Conservation (phyloP, 2,329 filamentous ascomycete genomes). For the Gremmenia infestans region DNA sequence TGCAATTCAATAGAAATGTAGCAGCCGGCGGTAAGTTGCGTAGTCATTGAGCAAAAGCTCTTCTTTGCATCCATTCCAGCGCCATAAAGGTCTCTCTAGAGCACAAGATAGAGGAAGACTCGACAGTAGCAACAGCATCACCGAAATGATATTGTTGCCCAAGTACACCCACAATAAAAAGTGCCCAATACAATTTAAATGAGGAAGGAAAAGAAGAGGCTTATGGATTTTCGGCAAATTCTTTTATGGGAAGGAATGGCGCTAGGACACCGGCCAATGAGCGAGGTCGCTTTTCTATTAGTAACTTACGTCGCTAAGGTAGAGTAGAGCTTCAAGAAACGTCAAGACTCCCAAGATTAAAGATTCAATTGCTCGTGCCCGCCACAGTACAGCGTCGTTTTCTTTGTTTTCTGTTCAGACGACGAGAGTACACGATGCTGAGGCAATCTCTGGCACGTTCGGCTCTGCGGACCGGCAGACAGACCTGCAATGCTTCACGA, state of each 20-base stretch:
- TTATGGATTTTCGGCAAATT: no score
- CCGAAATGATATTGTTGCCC: slow-evolving; percentile 38
- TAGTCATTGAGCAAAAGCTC: slow-evolving; percentile 41
- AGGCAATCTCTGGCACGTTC: slow-evolving; percentile 64
- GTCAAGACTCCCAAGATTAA: slow-evolving; percentile 7
- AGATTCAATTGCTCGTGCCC: slow-evolving; percentile 18
- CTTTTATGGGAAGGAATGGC: no score
- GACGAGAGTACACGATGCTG: slow-evolving; percentile 62
- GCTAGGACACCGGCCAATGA: background rate
- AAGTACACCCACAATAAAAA: slow-evolving; percentile 70
- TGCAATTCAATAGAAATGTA: slow-evolving; percentile 42
- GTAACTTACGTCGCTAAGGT: slow-evolving; percentile 15
- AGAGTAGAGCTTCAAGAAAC: slow-evolving; percentile 12
- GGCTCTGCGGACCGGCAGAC: slow-evolving; percentile 60
- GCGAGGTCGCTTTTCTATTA: slow-evolving; percentile 11
- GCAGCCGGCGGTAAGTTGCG: slow-evolving; percentile 70
- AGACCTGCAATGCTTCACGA: slow-evolving; percentile 59
- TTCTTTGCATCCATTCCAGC: slow-evolving; percentile 71
- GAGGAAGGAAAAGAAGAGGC: slow-evolving; percentile 36
- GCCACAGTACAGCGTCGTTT: slow-evolving; percentile 20
- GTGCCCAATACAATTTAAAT: slow-evolving; percentile 57
- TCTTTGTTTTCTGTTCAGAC: slow-evolving; percentile 38
- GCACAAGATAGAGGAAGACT: slow-evolving; percentile 71
- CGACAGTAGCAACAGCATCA: slow-evolving; percentile 45
- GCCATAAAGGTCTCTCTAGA: slow-evolving; percentile 52